Evolutionary conservation across 2,329 filamentous ascomycete genomes (phyloP).

Genomic region (Falciphora oryzae): DNA sequence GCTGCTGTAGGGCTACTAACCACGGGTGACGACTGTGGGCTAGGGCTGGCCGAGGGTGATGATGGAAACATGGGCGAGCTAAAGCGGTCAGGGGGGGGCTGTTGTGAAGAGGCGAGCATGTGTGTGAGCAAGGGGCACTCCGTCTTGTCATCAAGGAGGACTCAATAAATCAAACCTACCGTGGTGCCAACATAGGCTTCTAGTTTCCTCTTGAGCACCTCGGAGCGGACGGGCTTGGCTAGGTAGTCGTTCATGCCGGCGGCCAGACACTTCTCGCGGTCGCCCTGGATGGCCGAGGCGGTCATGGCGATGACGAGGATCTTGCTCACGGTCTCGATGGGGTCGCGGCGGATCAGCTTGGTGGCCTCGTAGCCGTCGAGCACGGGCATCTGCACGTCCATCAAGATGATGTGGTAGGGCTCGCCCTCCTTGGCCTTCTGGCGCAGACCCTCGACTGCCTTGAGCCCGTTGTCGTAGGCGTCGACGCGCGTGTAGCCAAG

Average conservation of each 20-base stretch:
- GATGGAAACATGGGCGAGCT: background rate
- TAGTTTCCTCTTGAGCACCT: conserved; percentile 79
- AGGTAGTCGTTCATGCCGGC: conserved; percentile 98
- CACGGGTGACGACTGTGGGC: background rate
- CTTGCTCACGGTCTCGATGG: conserved; percentile 68
- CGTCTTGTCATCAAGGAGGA: conserved; percentile 8
- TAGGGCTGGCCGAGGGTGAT: background rate
- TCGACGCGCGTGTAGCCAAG: conserved; percentile 77
- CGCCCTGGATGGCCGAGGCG: conserved; percentile 87
- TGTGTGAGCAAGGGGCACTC: background rate
- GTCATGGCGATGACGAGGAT: conserved; percentile 98
- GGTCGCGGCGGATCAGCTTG: conserved; percentile 70
- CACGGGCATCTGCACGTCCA: conserved; percentile 96
- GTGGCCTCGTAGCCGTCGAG: conserved; percentile 92
- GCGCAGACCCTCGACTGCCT: conserved; percentile 81
- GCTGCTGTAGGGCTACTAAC: background rate
- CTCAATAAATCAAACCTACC: conserved; percentile 17
- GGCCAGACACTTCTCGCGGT: conserved; percentile 90
- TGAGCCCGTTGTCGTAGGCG: conserved; percentile 83
- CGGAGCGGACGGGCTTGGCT: conserved; percentile 87
- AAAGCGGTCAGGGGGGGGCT: background rate
- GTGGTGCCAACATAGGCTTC: conserved; percentile 45
- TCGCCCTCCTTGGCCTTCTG: conserved; percentile 62
- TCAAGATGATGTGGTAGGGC: conserved; percentile 85
- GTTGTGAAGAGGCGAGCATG: background rate